These are phyloP conservation scores for Mycena crocata DNA, from an alignment of 768 basidiomycete genomes.

Conservation along the genomic window DNA sequence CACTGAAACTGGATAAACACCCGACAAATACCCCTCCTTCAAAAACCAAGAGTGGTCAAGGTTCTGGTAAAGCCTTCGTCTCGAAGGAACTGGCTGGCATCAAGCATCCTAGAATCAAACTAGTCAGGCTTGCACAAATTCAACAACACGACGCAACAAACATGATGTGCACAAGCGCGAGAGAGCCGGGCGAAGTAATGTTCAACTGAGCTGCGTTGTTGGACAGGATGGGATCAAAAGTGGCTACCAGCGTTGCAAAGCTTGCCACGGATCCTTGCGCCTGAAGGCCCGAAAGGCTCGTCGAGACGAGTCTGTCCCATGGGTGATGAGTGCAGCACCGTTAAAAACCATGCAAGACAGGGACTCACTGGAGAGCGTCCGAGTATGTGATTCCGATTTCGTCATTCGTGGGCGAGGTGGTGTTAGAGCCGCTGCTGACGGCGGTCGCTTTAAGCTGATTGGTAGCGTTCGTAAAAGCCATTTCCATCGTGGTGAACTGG, in stretches of 20 bases:
- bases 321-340: background rate
- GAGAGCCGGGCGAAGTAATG: conserved; percentile 41
- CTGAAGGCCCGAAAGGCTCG: conserved; percentile 45
- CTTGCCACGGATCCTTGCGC: conserved; percentile 39
- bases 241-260: conserved; percentile 39
- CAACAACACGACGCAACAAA: conserved; percentile 25
- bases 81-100: conserved; percentile 49
- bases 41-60: conserved; percentile 46
- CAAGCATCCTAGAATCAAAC: conserved; percentile 43
- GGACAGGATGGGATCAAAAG: conserved; percentile 47
- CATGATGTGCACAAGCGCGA: conserved; percentile 46
- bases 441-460: conserved; percentile 37
- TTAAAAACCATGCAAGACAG: background rate
- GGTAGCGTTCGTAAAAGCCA: conserved; percentile 39
- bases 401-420: conserved; percentile 47
- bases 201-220: conserved; percentile 40
- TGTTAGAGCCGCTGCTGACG: conserved; percentile 48
- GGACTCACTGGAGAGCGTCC: conserved; percentile 45
- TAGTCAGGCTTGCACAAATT: no score
- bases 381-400: conserved; percentile 45
- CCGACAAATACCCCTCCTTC: no score
- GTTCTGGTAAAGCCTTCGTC: conserved; percentile 47
- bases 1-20: background rate
- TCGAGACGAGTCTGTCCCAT: conserved; percentile 38
- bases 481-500: conserved; percentile 42